Base-by-base conservation (phyloP, 1,139 yeast species). In the Saccharomyces pastorianus region DNA sequence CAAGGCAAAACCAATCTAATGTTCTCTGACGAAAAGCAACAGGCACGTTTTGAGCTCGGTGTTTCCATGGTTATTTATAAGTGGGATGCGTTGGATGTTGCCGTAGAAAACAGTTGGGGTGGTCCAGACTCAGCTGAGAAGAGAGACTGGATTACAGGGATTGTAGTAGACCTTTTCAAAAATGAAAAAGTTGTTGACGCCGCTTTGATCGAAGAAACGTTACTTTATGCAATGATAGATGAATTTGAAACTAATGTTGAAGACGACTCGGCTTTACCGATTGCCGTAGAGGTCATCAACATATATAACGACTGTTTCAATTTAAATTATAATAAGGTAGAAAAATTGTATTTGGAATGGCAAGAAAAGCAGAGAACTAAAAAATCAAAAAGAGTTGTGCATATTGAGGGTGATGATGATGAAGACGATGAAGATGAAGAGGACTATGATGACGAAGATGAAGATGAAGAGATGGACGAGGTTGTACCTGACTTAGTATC, bases 51-150 rank as follows among this genome's bases (percentile, higher is more conserved):
- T 64, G 98, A 91, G 71, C 78, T 93, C n/a, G 98, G 96, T 8
- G 93, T 88, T 1, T 85, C 96, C 50, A 86, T 91, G 95, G 84
- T 88, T 42, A 72, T 93, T 14, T 82, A 90, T 70, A 79, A 80
- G 58, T 93, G 99, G 99, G 95, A 89, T 58, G 93, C 88, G 48
- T 76, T 93, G 55, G 78, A 81, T 52, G 85, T 88, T 0, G 99
- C 99, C 0, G 99, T 95, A n/a, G 95, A 83, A n/a, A 88, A 88
- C 67, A 76, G 78, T 44, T 93, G 99, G 99, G 99, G 99, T 56
- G 99, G 99, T 1, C 82, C 96, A 14, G 88, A 88, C 49, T 85
- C 96, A 11, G 81, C 78, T 0, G 98, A 88, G 50, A 93, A 93
- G 71, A 79, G 99, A 65, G 99, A 93, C 68, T 95, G 99, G 99